Base-by-base conservation (phyloP, 805 yeast genomes). In the Yamadazyma insecticola region DNA sequence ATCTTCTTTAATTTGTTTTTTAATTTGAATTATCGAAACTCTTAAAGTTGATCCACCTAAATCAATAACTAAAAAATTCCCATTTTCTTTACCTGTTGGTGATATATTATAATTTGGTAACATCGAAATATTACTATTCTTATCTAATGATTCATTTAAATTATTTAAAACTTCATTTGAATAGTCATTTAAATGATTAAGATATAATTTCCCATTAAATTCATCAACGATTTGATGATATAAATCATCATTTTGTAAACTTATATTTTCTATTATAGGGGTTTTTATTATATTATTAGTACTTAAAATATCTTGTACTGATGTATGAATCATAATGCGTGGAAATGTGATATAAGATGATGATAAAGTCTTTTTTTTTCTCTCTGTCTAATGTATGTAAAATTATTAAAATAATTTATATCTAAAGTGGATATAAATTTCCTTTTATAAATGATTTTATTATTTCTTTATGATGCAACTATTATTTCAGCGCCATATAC, bases 21-120 rank as follows among this genome's bases (percentile, higher is more conserved):
- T 36, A n/a, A 65, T 58, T 13, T 47, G 34, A 8, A 65, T 52
- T 19, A 63, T 59, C 2, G 70, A 60, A 4, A 68, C 52, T 20
- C 78, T 55, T 13, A 74, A 48, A 1, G 79, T 74, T 1, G 75
- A 67, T 2, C 81, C 81, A 4, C 81, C 81, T 29, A 75, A 50
- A 39, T 75, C 81, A n/a, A 75, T 53, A 13, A 58, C 71, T 47
- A 66, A 58, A 51, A 37, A 71, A 23, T 61, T 51, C 16, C 70
- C 70, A 25, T 32, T 30, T 37, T 60, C 57, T 24, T 45, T 26
- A 5, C 71, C 71, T 2, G 63, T 51, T 19, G 70, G 68, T 22
- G 37, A 37, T 23, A 63, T 60, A 35, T 57, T 53, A 40, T 46
- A 55, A 41, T 59, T 62, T 19, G 71, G 67, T 20, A 64, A 51